A percentile compares a stretch with the other conserved stretches of the same genome.
Evolutionary conservation across 306 rosid genomes (phyloP).

Genomic region (Cyamopsis tetragonoloba): DNA sequence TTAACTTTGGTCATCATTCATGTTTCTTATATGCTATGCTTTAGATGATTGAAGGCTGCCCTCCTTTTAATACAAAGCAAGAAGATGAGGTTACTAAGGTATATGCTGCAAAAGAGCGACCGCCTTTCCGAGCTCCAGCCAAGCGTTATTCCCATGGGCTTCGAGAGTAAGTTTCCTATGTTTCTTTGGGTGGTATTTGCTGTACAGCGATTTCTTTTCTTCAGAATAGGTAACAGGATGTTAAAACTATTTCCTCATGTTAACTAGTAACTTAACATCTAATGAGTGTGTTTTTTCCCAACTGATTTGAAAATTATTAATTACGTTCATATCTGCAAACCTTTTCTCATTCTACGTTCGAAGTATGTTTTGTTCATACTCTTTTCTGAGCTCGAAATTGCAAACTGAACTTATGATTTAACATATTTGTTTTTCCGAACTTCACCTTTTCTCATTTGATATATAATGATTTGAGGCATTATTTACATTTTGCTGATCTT

Average conservation of each 20-base stretch:
- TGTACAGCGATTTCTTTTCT: neutral
- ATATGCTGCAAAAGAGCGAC: constrained; percentile 67
- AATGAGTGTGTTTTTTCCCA: neutral
- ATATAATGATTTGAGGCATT: neutral
- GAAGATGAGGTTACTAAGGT: constrained; percentile 68
- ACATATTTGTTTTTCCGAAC: neutral
- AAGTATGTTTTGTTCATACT: neutral
- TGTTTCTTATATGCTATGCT: constrained; percentile 27
- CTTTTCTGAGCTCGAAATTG: neutral
- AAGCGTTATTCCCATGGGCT: constrained; percentile 75
- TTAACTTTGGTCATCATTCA: constrained; percentile 23
- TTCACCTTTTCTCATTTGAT: neutral
- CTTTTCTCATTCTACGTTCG: too few species aligned
- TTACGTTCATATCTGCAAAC: neutral
- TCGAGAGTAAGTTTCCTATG: constrained; percentile 51
- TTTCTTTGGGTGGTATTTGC: constrained; percentile 20
- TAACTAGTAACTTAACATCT: neutral
- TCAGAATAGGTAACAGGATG: neutral
- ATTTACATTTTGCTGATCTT: constrained; percentile 3
- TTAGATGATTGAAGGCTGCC: constrained; percentile 93
- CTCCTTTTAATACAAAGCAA: constrained; percentile 58
- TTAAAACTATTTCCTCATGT: neutral
- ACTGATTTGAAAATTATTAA: neutral
- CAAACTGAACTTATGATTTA: neutral
- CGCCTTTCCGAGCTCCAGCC: constrained; percentile 74